Evolutionary conservation across 345 rosid genomes (phyloP).

Genomic region (Ailanthus altissimus): DNA sequence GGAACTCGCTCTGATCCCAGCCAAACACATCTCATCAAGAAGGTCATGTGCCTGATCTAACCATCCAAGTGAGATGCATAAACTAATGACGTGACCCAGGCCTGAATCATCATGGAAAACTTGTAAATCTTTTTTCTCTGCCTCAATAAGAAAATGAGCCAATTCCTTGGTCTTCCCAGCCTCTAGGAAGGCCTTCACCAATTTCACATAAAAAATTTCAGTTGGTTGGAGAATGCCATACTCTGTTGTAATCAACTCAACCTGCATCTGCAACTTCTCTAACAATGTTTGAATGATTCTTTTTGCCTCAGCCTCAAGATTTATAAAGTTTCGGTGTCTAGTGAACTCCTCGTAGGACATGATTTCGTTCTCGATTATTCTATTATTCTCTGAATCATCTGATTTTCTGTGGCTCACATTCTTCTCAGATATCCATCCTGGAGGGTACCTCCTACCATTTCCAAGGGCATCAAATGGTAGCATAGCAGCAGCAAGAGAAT

Average conservation of each 20-base stretch:
- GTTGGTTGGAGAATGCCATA: conserved; percentile 87
- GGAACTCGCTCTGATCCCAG: conserved; percentile 71
- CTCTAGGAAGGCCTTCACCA: conserved; percentile 82
- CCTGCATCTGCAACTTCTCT: conserved; percentile 56
- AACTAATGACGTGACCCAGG: conserved; percentile 64
- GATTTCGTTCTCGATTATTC: conserved; percentile 27
- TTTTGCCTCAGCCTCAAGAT: conserved; percentile 68
- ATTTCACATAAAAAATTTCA: conserved; percentile 60
- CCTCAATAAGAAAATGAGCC: conserved; percentile 68
- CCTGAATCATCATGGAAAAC: conserved; percentile 69
- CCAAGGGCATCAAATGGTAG: conserved; percentile 29
- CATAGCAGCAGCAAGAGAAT: conserved; percentile 70
- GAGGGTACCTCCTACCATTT: conserved; percentile 28
- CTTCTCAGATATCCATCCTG: conserved; percentile 28
- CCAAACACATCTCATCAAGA: conserved; percentile 83
- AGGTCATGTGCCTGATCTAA: conserved; percentile 92
- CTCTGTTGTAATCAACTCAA: conserved; percentile 62
- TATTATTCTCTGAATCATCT: conserved; percentile 10
- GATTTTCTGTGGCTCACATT: conserved; percentile 27
- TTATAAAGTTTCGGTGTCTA: conserved; percentile 52
- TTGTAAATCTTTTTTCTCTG: conserved; percentile 69
- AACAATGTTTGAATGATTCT: conserved; percentile 51
- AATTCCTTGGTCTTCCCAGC: conserved; percentile 71
- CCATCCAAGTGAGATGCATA: conserved; percentile 87
- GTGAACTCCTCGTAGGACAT: conserved; percentile 55